Evolutionary conservation across 345 rosid species (phyloP).

Genomic region (Pugionium dolabratum): DNA sequence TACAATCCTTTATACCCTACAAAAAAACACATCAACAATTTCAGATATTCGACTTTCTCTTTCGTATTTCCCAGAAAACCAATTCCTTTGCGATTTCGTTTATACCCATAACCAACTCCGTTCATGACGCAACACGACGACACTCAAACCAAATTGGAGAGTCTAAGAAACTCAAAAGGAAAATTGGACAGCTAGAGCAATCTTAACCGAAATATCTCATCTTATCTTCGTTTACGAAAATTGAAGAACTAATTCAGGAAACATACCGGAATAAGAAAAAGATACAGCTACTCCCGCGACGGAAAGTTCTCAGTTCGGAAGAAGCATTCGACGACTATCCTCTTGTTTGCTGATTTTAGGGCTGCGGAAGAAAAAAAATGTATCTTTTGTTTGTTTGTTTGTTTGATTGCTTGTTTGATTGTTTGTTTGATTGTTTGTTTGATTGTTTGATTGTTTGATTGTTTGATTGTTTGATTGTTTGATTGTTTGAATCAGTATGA

Average conservation of each 20-base stretch:
- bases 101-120: neutral
- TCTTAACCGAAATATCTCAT: neutral
- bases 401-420: too few relatives aligned
- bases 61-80: neutral
- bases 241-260: neutral
- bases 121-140: neutral
- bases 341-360: constrained; percentile 19
- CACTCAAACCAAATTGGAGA: neutral
- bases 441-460: too few relatives aligned
- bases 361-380: neutral
- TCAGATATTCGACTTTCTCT: neutral
- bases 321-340: neutral
- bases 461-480: too few relatives aligned
- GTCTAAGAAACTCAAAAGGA: neutral
- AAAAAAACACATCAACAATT: neutral
- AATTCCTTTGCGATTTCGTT: neutral
- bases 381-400: too few relatives aligned
- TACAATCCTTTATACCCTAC: neutral
- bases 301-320: neutral
- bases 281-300: constrained; percentile 18
- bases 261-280: constrained; percentile 7
- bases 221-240: too few relatives aligned
- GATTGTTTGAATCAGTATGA: too few relatives aligned
- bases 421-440: too few relatives aligned
- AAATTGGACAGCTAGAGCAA: neutral